Evolutionary conservation across 441 rosid species (phyloP), one percentile per base, ranked within the genome.

Genomic region (Populus hybrid): DNA sequence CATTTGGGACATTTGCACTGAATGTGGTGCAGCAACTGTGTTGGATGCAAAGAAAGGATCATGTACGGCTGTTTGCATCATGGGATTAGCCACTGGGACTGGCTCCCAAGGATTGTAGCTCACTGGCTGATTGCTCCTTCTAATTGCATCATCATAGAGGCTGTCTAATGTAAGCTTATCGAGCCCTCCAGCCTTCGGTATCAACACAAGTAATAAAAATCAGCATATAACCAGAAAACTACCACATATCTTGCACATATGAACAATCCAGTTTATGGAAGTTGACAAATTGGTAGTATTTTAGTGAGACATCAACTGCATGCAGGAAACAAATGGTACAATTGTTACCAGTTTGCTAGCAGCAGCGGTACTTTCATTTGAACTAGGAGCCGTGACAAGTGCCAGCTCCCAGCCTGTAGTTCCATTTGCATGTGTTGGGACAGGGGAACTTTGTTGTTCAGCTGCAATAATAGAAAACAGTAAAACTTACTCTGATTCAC

Each of bases 131-230:
- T 77, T 93, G 86, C 40, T 94, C 84, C 89, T 87, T 89, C 97
- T 86, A 50, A 93, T 90, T 70, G 98, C 99, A 82, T 96, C 99
- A 70, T 96, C 99, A 50, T 96, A 96, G 30, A 96, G 84, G 88
- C 99, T 94, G 87, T 96, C 97, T 59, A 96, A 82, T 71, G 94
- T 96, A 74, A 94, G 93, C 87, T 84, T 90, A 89, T 96, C 99
- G 18, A 96, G 83, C 68, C 98, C 99, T 83, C 99, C 99, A 42
- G 82, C 98, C 99, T 96, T 81, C 73, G 38, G 23, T 75, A 57
- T 66, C 1, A 77, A 81, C 75, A 42, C 32, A 78, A 21, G 46
- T 42, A 21, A 63, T 40, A 30, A 75, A 28, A 30, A 71, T 75
- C 69, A 66, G 78, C 68, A 35, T 78, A 69, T 63, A 30, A 30